Base-by-base conservation (phyloP, 345 rosid species). In the Populus simonii region DNA sequence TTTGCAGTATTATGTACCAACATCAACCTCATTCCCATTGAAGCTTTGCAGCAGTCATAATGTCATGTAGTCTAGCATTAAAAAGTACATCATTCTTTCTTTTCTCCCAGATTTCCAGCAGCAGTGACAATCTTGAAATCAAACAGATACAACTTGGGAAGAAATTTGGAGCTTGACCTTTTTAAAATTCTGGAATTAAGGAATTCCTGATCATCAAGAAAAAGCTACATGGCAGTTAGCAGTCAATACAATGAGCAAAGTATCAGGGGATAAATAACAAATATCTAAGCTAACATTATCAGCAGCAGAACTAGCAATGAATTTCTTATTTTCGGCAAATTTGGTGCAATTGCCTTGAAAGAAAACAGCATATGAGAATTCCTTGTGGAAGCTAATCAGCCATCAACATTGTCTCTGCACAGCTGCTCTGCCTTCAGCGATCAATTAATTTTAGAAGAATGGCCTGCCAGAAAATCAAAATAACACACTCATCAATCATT, bases 401-500 rank as follows among this genome's bases (percentile, higher is more conserved):
- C 49, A 33, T 51, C 6, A 31, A 65, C 10, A 76, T 68, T 39
- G 62, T 38, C 61, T 25, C 18, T 61, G 47, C 8, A 55, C 61
- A 55, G 4, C 10, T 25, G 55, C 47, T n/a, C 36, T 27, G 49
- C 0, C 65, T 80, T 72, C 39, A 80, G 27, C 76, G 76, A 57
- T 80, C 80, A 69, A 80, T 20, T 68, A 80, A 73, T 68, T 78
- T 81, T 65, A 43, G 81, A 70, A 81, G 84, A 81, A 81, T 73
- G 71, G 25, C 74, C 81, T 81, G 76, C 72, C 75, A 78, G 65
- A 63, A 74, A 73, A 77, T 73, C 25, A 73, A 22, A 76, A 57
- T 49, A 17, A 55, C 33, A 20, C 33, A 18, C 9, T n/a, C 35
- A 8, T 74, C 41, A 25, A 15, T 49, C 17, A 23, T 17, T 53